Base-by-base conservation (phyloP, 2,329 filamentous ascomycete genomes). In the Epichloe bromicola region DNA sequence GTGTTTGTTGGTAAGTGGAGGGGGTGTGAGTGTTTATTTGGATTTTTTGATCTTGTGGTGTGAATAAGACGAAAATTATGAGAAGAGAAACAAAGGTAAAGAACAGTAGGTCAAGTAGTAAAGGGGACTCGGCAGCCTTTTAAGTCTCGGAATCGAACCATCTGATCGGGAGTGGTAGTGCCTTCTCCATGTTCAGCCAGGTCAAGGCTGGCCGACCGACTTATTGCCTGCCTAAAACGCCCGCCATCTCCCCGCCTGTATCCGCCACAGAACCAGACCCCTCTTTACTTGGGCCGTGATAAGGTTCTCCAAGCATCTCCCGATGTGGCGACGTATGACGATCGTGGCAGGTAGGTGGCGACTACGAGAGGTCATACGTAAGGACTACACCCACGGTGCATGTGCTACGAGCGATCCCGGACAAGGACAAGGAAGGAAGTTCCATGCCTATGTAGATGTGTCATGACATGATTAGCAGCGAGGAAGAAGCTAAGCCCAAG, bases 311-410 rank as follows among this genome's bases (percentile, higher is more conserved):
- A 48, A 38, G 45, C 52, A 30, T 51, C 45, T 33, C 17, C 17
- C 7, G 38, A 17, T 43, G 52, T 51, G 46, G 52, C 50, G 42
- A 50, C 52, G 52, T 50, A 49, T 54, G 37, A 52, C 39, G 47
- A 12, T 43, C 40, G 15, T 40, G 37, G 46, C 19, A 47, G 15
- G 26, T 30, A 30, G 30, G 30, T 10, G 6, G 23, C 26, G 14
- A 11, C 42, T 44, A 3, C 42, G 15, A n/a, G 42, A 44, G n/a
- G 42, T 33, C 6, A 26, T 41, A 41, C 23, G 23, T 26, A 26
- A 20, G 26, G 7, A 26, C 7, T 30, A 30, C 10, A 30, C 30
- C 26, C 26, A 30, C 26, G 4, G 15, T 44, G 1, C 23, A 44
- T 33, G 42, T 44, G 42, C 7, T 2, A 20, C 40, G 40, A 42